Evolutionary conservation across 2,329 filamentous ascomycete genomes (phyloP).

Genomic region (Ophiocordyceps camponoti-leonardi): DNA sequence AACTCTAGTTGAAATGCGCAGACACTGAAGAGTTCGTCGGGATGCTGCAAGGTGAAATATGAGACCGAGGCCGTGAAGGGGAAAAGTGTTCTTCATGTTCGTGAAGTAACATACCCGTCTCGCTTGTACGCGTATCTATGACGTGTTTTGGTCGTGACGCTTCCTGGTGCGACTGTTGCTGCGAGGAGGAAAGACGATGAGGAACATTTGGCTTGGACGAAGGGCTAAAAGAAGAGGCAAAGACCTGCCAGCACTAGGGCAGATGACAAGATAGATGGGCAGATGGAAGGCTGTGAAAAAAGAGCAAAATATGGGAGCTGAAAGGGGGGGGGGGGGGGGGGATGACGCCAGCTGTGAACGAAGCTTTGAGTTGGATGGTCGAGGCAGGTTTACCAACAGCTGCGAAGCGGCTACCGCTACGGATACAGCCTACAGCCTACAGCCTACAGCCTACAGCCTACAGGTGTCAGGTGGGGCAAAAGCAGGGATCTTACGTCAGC

Average conservation of each 20-base stretch:
- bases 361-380: neutral
- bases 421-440: no score
- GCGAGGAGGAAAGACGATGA: neutral
- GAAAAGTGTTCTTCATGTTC: neutral
- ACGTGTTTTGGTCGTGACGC: neutral
- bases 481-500: neutral
- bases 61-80: neutral
- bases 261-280: neutral
- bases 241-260: neutral
- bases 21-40: neutral
- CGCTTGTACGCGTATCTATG: neutral
- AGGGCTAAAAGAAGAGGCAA: neutral
- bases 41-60: neutral
- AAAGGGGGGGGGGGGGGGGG: neutral
- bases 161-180: conserved; percentile 1
- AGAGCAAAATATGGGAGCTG: neutral
- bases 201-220: neutral
- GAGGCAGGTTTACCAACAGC: neutral
- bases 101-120: neutral
- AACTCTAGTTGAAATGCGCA: neutral
- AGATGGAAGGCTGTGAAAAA: neutral
- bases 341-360: neutral
- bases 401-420: no score
- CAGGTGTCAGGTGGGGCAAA: neutral
- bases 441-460: neutral